Conservation (phyloP, 2,329 filamentous ascomycete species). For the Trichoderma guizhouense region DNA sequence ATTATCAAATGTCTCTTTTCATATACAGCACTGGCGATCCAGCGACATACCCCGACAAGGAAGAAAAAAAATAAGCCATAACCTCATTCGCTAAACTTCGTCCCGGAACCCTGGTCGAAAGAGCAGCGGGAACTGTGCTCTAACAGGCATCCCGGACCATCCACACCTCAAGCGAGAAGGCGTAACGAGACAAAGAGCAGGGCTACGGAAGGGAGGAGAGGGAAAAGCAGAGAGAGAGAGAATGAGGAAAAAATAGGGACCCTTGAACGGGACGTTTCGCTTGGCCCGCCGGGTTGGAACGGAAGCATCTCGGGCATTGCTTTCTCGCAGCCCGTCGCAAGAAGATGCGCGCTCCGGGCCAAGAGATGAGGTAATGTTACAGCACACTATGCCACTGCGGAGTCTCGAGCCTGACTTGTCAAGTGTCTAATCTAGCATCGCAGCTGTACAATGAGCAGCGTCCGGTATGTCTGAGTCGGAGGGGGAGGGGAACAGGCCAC, state of each 20-base stretch:
- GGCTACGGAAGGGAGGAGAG: not conserved
- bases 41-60: not conserved
- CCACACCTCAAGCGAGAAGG: slow-evolving; percentile 8
- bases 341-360: not conserved
- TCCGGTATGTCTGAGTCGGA: not conserved
- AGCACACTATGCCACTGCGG: not conserved
- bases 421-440: not conserved
- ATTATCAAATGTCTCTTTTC: not conserved
- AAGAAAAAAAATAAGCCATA: not conserved
- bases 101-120: slow-evolving; percentile 13
- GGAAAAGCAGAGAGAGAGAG: not conserved
- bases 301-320: slow-evolving; percentile 9
- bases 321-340: not conserved
- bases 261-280: not conserved
- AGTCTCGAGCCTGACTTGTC: not conserved
- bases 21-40: not conserved
- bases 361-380: slow-evolving; percentile 1
- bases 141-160: slow-evolving; percentile 22
- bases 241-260: not conserved
- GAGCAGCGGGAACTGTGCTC: slow-evolving; percentile 18
- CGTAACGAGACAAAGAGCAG: not conserved
- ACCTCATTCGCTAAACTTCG: slow-evolving; percentile 12
- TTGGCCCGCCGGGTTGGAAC: not conserved
- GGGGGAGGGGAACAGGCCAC: not conserved
- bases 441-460: not conserved